A percentile compares a stretch with the other conserved stretches of the same genome.
These are phyloP conservation scores for Rhododendron henanense DNA, from an alignment of 148 eudicot species.

Conservation along the genomic window DNA sequence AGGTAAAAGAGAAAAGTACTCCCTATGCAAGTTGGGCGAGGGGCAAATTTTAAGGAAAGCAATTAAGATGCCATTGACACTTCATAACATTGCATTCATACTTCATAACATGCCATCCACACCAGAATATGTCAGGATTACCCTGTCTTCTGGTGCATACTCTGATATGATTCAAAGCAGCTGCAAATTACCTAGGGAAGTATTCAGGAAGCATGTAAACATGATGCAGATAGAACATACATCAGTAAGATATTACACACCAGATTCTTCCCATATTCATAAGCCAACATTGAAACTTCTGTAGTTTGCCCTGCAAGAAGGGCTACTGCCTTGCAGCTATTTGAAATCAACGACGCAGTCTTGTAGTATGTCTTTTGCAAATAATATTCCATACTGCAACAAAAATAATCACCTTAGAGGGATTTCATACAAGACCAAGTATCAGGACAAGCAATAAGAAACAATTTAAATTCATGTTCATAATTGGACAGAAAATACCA, in stretches of 20 bases:
- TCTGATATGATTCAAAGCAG: neutral
- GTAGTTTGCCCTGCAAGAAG: conserved; percentile 89
- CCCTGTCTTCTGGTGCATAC: neutral
- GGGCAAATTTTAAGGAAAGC: neutral
- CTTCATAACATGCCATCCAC: neutral
- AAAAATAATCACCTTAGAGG: neutral
- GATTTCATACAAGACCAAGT: neutral
- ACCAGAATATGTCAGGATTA: neutral
- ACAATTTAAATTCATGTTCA: neutral
- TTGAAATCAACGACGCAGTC: conserved; percentile 89
- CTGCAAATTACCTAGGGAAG: neutral
- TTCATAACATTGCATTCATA: neutral
- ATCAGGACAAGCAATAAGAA: neutral
- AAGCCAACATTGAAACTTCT: conserved; percentile 78
- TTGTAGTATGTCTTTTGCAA: conserved; percentile 91
- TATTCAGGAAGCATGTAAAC: neutral
- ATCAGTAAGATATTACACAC: conserved; percentile 31
- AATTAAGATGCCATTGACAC: neutral
- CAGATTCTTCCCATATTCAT: conserved; percentile 92
- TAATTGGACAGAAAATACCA: neutral
- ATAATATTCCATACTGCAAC: conserved; percentile 84
- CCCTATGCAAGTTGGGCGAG: neutral
- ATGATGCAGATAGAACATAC: neutral
- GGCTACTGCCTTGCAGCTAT: conserved; percentile 95
- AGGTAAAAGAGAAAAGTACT: neutral